Evolutionary conservation across 805 yeast genomes (phyloP).

Genomic region (Starmerella sp.): DNA sequence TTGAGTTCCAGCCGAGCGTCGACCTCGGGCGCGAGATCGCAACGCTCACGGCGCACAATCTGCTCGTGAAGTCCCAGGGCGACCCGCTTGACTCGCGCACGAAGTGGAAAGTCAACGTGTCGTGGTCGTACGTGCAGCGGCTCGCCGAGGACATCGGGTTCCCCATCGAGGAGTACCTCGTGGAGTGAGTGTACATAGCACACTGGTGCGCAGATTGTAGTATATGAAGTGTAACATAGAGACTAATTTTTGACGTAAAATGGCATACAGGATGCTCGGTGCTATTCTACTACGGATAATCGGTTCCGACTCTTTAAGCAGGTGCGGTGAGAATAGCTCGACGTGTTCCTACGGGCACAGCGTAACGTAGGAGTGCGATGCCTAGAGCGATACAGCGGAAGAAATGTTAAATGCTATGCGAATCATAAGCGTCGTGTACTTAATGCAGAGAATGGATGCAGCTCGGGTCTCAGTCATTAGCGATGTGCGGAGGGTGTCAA

Average conservation of each 20-base stretch:
- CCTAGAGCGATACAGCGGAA: no score
- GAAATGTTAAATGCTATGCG: no score
- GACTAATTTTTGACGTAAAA: background rate
- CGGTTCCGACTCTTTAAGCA: no score
- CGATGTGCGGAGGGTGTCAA: background rate
- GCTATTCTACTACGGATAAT: no score
- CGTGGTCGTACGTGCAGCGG: slow-evolving; percentile 51
- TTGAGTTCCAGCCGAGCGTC: slow-evolving; percentile 30
- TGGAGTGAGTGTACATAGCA: slow-evolving; percentile 25
- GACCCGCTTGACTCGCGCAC: slow-evolving; percentile 57
- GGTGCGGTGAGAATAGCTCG: no score
- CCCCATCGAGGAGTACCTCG: slow-evolving; percentile 52
- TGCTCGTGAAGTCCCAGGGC: slow-evolving; percentile 33
- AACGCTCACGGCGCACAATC: slow-evolving; percentile 44
- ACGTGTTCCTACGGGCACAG: no score
- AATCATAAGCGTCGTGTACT: no score
- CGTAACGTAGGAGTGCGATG: no score
- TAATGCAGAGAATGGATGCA: no score
- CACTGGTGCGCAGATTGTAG: background rate
- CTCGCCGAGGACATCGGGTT: slow-evolving; percentile 56
- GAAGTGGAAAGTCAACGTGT: slow-evolving; percentile 68
- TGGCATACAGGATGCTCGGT: no score
- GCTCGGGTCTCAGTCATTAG: no score
- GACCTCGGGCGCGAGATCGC: slow-evolving; percentile 42
- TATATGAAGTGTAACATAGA: background rate